Percentiles rank a stretch among this genome's conserved stretches.
These are phyloP conservation scores for Syzygium syzygioides DNA, from an alignment of 441 rosid genomes.

Conservation along the genomic window DNA sequence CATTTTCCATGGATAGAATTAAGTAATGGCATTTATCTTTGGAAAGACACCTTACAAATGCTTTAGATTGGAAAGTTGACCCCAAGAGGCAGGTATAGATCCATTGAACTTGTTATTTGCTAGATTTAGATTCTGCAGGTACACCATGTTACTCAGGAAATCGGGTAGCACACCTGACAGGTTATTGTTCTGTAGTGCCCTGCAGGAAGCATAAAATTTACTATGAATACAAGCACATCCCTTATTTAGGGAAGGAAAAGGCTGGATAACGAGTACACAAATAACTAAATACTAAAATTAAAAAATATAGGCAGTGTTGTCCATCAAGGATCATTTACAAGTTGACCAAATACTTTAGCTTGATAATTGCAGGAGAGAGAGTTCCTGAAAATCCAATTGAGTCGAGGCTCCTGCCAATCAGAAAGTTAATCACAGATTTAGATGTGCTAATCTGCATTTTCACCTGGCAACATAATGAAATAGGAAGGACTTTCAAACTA, in stretches of 20 bases:
- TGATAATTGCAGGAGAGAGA: constrained; percentile 62
- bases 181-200: constrained; percentile 80
- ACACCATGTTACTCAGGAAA: constrained; percentile 53
- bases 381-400: constrained; percentile 84
- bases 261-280: neutral
- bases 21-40: neutral
- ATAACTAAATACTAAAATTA: neutral
- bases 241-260: neutral
- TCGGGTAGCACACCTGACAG: constrained; percentile 67
- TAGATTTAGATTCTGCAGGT: constrained; percentile 60
- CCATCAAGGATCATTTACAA: constrained; percentile 44
- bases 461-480: neutral
- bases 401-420: constrained; percentile 48
- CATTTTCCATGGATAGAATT: neutral
- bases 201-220: constrained; percentile 29
- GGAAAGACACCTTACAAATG: constrained; percentile 42
- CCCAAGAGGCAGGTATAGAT: constrained; percentile 68
- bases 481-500: neutral
- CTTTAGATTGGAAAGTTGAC: constrained; percentile 58
- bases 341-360: constrained; percentile 60
- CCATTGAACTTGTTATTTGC: constrained; percentile 76
- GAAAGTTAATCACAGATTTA: neutral
- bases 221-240: neutral
- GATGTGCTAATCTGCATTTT: neutral
- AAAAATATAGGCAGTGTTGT: neutral